A percentile compares a stretch with the other conserved stretches of the same genome.
These are phyloP conservation scores for Blumeriella jaapii DNA, from an alignment of 2,329 filamentous ascomycete genomes.

Conservation along the genomic window DNA sequence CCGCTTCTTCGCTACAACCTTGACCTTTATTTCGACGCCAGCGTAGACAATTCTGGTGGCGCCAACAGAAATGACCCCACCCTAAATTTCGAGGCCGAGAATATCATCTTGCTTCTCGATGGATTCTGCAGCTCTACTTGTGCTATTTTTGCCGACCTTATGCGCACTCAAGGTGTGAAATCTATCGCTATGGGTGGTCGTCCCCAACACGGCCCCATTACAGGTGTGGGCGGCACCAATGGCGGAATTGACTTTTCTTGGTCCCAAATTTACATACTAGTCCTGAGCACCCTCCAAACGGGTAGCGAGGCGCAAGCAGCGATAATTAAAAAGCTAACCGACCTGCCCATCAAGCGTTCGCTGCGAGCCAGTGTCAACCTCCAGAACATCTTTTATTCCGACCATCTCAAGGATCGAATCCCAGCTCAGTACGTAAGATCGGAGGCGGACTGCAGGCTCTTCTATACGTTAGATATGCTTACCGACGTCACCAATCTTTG, in stretches of 20 bases:
- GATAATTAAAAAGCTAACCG: conserved; percentile 11
- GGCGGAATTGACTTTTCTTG: conserved; percentile 33
- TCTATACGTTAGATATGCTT: conserved; percentile 42
- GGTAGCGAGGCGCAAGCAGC: conserved; percentile 6
- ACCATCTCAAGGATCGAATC: conserved; percentile 26
- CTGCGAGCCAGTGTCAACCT: conserved; percentile 31
- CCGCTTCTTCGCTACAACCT: conserved; percentile 21
- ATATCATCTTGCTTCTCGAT: conserved; percentile 34
- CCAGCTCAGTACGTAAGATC: conserved; percentile 50
- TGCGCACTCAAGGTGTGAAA: conserved; percentile 41
- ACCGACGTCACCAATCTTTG: conserved; percentile 28
- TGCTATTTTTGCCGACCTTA: conserved; percentile 43
- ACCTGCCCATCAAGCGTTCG: conserved; percentile 13
- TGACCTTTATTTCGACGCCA: conserved; percentile 19
- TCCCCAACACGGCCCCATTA: conserved; percentile 41
- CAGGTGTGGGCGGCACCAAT: conserved; percentile 54
- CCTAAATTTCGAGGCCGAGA: conserved; percentile 30
- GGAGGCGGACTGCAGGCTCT: conserved; percentile 48
- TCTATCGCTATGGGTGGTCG: conserved; percentile 49
- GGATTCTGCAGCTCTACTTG: conserved; percentile 50
- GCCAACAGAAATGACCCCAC: conserved; percentile 22
- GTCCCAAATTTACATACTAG: neutral
- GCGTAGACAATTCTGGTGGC: conserved; percentile 18
- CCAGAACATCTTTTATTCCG: conserved; percentile 27
- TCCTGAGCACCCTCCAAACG: neutral